Percentiles rank a stretch among this genome's conserved stretches.
Evolutionary conservation across 768 basidiomycete species (phyloP).

Genomic region (Chlorophyllum brunneum): DNA sequence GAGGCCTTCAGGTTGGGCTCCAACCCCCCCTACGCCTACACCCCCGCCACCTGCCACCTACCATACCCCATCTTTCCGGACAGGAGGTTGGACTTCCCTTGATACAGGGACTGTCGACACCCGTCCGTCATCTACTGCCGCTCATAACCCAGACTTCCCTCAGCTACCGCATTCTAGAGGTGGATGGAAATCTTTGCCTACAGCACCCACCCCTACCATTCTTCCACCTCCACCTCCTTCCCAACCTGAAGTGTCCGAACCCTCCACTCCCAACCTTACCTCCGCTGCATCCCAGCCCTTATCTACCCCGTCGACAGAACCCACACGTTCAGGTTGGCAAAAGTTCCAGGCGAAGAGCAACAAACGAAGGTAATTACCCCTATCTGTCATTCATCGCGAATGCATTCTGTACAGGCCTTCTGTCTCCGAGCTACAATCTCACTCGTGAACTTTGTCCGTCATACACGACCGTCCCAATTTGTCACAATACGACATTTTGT

Average conservation of each 20-base stretch:
- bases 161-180: no score
- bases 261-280: neutral
- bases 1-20: conserved; percentile 11
- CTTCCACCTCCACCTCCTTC: conserved; percentile 12
- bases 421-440: neutral
- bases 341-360: conserved; percentile 45
- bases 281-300: conserved; percentile 7
- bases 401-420: neutral
- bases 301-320: conserved; percentile 23
- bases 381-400: neutral
- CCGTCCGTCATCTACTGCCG: conserved; percentile 16
- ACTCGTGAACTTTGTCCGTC: neutral
- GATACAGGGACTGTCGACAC: conserved; percentile 41
- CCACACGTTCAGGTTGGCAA: conserved; percentile 51
- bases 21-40: conserved; percentile 14
- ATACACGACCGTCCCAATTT: neutral
- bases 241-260: neutral
- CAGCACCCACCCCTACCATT: conserved; percentile 18
- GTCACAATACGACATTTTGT: neutral
- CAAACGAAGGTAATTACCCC: conserved; percentile 22
- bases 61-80: conserved; percentile 47
- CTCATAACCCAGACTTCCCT: no score
- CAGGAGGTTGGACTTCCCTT: conserved; percentile 66
- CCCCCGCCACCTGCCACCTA: conserved; percentile 16
- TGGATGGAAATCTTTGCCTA: conserved; percentile 17